Evolutionary conservation across 345 rosid species (phyloP), one percentile per base, ranked within the genome.

Genomic region (Pugionium dolabratum): DNA sequence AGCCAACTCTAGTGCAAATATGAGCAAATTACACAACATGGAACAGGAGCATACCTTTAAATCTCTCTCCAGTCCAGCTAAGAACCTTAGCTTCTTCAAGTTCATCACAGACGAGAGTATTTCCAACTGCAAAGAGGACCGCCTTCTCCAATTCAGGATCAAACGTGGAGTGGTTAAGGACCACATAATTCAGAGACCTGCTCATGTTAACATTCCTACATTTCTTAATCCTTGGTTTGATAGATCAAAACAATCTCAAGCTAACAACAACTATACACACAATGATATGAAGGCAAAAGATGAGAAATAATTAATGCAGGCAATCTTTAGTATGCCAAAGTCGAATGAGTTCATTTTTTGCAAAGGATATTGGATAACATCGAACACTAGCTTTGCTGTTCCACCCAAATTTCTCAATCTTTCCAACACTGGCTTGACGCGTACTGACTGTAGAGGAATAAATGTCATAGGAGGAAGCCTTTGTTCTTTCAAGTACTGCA

Each of bases 381-480:
- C 99, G 80, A 78, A 94, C 62, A 84, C 73, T 45, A 84, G 88
- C 81, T 79, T 88, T 54, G 97, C 88, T 47, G 95, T 83, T 61
- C 97, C 92, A 41, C 88, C 96, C 66, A 90, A 79, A 50, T 81
- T 79, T 66, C 97, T 91, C 67, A 90, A 66, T 80, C 90, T 80
- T 81, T 94, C 99, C 66, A 69, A 31, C 43, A 90, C 78, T 55
- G 90, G 90, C 87, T 94, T 94, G 55, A 90, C 91, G 66, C 97
- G 97, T 69, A 90, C 88, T 7, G 99, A 85, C 71, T 84, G 96
- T 74, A 94, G 90, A 41, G 99, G 99, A 66, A 90, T 86, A 82
- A 94, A 94, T 59, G 99, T 94, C 84, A 81, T 88, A 51, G 99
- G 97, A 76, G 99, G 97, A 86, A 94, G 97, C 84, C 99, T 79